Percentiles rank a stretch among this genome's conserved stretches.
These are phyloP conservation scores for Diaporthe citrichinensis DNA, from an alignment of 2,329 filamentous ascomycete genomes.

Conservation along the genomic window DNA sequence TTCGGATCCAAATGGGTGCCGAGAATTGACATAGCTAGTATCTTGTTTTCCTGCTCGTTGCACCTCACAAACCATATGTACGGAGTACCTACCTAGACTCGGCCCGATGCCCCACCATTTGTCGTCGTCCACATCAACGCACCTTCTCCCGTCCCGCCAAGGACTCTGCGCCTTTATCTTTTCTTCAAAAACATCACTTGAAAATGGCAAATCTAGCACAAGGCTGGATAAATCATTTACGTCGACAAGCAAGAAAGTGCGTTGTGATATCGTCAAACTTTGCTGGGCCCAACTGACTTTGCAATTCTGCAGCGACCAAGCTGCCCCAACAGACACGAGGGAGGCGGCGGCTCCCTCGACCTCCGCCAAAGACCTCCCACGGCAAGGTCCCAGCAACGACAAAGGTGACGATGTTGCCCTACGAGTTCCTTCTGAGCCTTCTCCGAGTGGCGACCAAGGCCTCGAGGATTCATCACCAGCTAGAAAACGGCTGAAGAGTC, in stretches of 20 bases:
- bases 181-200: neutral
- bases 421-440: neutral
- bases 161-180: neutral
- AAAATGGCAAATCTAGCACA: slow-evolving; percentile 13
- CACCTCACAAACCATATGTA: neutral
- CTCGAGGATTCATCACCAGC: slow-evolving; percentile 6
- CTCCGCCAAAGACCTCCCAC: neutral
- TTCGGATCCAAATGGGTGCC: too few relatives aligned
- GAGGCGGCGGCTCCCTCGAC: neutral
- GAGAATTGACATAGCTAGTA: neutral
- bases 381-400: neutral
- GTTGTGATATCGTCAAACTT: neutral
- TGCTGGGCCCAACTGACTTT: neutral
- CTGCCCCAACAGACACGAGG: neutral
- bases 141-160: neutral
- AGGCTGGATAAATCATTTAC: slow-evolving; percentile 24
- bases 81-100: neutral
- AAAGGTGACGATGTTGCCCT: neutral
- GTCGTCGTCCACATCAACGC: neutral
- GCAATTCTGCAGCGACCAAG: neutral
- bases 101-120: neutral
- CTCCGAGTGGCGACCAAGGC: neutral
- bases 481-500: slow-evolving; percentile 33
- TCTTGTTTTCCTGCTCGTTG: neutral
- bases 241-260: slow-evolving; percentile 21